phyloP scores from a whole-genome alignment of 164 flowering plant species.

The Macadamia integrifolia region DNA sequence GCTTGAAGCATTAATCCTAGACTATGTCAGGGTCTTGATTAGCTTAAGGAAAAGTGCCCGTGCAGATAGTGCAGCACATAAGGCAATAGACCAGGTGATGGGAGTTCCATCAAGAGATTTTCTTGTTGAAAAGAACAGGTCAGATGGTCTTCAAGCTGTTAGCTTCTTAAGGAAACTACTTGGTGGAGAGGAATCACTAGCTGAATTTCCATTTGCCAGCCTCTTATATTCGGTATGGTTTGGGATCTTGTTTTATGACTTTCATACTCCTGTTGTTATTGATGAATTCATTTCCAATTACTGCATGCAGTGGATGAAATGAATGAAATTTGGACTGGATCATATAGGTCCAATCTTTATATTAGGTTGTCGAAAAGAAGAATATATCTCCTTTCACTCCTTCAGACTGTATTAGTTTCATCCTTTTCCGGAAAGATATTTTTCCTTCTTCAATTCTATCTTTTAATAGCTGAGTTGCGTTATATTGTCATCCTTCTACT shows the following conservation, averaged over 20 bases:
- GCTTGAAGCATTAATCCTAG: slow-evolving; percentile 79
- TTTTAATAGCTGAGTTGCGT: no score
- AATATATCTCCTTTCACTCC: no score
- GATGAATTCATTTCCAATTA: background rate
- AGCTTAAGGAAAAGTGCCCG: slow-evolving; percentile 63
- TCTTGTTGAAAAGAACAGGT: slow-evolving; percentile 25
- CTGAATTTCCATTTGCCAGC: slow-evolving; percentile 90
- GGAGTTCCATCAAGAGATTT: slow-evolving; percentile 30
- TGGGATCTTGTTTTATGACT: slow-evolving; percentile 1
- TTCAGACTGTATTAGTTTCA: no score
- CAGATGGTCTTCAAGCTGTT: slow-evolving; percentile 19
- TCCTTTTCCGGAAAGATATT: no score
- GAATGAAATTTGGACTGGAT: background rate
- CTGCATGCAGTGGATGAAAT: background rate
- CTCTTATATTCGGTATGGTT: slow-evolving; percentile 69
- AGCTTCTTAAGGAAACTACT: slow-evolving; percentile 36
- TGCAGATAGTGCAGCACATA: slow-evolving; percentile 54
- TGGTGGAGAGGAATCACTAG: slow-evolving; percentile 77
- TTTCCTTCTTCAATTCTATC: no score
- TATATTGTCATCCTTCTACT: no score
- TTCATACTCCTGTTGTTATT: background rate
- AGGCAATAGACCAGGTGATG: slow-evolving; percentile 54
- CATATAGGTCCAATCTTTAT: background rate
- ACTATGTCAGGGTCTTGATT: slow-evolving; percentile 68
- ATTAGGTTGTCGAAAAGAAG: no score